Evolutionary conservation across 2,329 filamentous ascomycete genomes (phyloP).

Genomic region (Alternaria gansuensis): DNA sequence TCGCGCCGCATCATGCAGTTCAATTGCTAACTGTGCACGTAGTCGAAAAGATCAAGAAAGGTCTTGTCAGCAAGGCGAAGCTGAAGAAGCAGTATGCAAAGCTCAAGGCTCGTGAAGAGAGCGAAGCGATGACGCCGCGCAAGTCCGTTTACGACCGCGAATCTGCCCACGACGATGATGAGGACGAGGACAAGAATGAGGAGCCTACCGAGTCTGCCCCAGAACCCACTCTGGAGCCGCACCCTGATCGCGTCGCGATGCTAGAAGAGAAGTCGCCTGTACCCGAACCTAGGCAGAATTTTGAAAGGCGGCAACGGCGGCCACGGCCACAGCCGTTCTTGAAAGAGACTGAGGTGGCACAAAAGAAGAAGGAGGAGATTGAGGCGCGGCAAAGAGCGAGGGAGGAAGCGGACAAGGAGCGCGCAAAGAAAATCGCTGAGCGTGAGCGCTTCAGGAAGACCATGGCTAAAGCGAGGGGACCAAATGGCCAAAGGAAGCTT

Average conservation of each 20-base stretch:
- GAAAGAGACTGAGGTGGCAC: slow-evolving; percentile 58
- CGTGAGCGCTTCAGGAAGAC: slow-evolving; percentile 75
- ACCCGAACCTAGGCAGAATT: slow-evolving; percentile 21
- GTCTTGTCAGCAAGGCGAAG: slow-evolving; percentile 90
- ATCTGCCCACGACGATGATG: slow-evolving; percentile 10
- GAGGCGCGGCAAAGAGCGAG: slow-evolving; percentile 66
- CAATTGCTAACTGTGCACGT: slow-evolving; percentile 19
- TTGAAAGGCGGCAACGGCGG: slow-evolving; percentile 38
- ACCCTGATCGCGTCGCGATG: slow-evolving; percentile 69
- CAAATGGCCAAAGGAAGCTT: slow-evolving; percentile 78
- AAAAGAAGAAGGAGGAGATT: slow-evolving; percentile 68
- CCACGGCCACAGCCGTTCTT: slow-evolving; percentile 53
- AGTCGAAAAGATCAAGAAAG: slow-evolving; percentile 90
- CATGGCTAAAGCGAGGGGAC: slow-evolving; percentile 69
- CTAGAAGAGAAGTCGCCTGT: slow-evolving; percentile 56
- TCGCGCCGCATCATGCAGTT: too few species aligned
- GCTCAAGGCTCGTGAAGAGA: slow-evolving; percentile 71
- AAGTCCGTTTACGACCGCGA: slow-evolving; percentile 49
- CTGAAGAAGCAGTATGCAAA: slow-evolving; percentile 93
- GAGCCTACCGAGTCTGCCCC: slow-evolving; percentile 35
- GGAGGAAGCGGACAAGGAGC: slow-evolving; percentile 71
- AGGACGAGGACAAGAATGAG: slow-evolving; percentile 26
- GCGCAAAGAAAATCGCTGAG: slow-evolving; percentile 62
- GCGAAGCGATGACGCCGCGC: slow-evolving; percentile 42
- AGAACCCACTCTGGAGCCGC: slow-evolving; percentile 61